Conservation (phyloP, 2,329 filamentous ascomycete genomes). For the Sporothrix inflata region DNA sequence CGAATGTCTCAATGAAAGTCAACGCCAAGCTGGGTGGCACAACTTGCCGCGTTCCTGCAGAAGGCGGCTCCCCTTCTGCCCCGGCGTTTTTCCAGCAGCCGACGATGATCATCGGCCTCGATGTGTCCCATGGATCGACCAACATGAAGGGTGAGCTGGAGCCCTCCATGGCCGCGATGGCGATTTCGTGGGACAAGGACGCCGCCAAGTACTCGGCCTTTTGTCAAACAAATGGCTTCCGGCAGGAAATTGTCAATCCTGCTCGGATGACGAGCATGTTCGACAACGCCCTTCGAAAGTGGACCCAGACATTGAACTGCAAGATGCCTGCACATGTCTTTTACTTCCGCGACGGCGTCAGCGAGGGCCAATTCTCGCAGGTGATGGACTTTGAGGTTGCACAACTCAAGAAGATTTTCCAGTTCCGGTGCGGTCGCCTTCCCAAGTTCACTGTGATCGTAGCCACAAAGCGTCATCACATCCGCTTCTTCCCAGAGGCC, state of each 20-base stretch:
- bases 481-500: conserved; percentile 80
- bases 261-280: conserved; percentile 70
- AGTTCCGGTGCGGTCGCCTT: conserved; percentile 37
- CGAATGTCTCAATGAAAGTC: conserved; percentile 95
- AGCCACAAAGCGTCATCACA: conserved; percentile 91
- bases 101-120: conserved; percentile 86
- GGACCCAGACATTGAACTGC: conserved; percentile 57
- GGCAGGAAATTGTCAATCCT: conserved; percentile 75
- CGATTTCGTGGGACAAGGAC: conserved; percentile 73
- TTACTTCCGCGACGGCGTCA: conserved; percentile 92
- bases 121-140: conserved; percentile 82
- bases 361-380: conserved; percentile 80
- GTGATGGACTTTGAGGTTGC: conserved; percentile 78
- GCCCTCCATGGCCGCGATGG: conserved; percentile 85
- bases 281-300: conserved; percentile 63
- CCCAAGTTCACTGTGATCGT: conserved; percentile 83
- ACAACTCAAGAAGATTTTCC: conserved; percentile 67
- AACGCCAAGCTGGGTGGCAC: conserved; percentile 92
- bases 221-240: conserved; percentile 80
- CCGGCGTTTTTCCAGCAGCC: conserved; percentile 51
- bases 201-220: conserved; percentile 77
- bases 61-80: conserved; percentile 35
- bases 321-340: conserved; percentile 75
- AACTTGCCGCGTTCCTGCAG: conserved; percentile 57
- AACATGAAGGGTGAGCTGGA: conserved; percentile 54